Conservation (phyloP, 257 asterid genomes). For the Jacaranda mimosifolia region DNA sequence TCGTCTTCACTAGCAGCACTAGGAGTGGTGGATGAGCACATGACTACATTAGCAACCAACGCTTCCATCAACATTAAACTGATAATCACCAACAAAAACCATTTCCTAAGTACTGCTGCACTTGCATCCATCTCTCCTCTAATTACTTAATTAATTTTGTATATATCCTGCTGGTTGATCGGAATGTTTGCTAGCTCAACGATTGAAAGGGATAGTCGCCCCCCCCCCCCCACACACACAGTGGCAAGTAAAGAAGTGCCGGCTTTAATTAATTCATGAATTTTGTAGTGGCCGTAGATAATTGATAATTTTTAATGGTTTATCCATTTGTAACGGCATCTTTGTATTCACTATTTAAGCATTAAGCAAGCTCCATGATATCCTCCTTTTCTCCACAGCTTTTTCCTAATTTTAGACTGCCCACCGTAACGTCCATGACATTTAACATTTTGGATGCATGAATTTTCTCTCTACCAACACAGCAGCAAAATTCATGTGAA, state of each 20-base stretch:
- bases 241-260: no score
- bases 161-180: no score
- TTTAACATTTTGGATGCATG: slow-evolving; percentile 39
- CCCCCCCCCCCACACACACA: no score
- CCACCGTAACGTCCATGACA: slow-evolving; percentile 10
- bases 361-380: slow-evolving; percentile 31
- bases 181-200: no score
- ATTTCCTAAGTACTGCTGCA: not conserved
- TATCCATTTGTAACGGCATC: slow-evolving; percentile 36
- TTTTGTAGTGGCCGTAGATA: not conserved
- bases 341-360: slow-evolving; percentile 10
- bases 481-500: slow-evolving; percentile 44
- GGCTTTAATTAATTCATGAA: no score
- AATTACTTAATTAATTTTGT: not conserved
- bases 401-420: slow-evolving; percentile 44
- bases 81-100: slow-evolving; percentile 20
- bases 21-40: slow-evolving; percentile 2
- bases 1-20: not conserved
- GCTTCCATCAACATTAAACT: not conserved
- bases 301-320: not conserved
- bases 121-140: not conserved
- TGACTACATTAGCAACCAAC: not conserved
- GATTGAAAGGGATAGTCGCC: no score
- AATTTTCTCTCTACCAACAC: not conserved
- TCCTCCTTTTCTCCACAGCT: slow-evolving; percentile 21